These are phyloP conservation scores for Pseudocercospora pini-densiflorae DNA, from an alignment of 2,329 filamentous ascomycete species.

Conservation along the genomic window DNA sequence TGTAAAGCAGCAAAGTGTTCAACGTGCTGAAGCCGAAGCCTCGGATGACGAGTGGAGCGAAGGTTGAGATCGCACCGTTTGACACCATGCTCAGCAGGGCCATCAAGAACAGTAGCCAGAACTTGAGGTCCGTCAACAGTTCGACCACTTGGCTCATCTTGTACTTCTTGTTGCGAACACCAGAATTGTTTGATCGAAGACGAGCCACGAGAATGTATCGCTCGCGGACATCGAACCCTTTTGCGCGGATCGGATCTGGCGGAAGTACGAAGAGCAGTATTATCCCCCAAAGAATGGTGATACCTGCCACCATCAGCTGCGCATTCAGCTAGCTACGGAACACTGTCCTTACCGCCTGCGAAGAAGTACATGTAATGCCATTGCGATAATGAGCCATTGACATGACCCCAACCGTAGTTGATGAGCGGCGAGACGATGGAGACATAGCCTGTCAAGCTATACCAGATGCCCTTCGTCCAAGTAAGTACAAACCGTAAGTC, in stretches of 20 bases:
- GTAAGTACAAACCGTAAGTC: neutral
- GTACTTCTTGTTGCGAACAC: constrained; percentile 48
- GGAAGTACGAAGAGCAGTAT: constrained; percentile 47
- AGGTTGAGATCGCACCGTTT: constrained; percentile 31
- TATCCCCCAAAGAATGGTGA: constrained; percentile 49
- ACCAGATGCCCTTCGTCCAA: constrained; percentile 19
- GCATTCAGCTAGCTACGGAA: no score
- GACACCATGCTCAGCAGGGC: constrained; percentile 57
- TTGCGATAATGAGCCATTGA: constrained; percentile 38
- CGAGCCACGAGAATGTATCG: constrained; percentile 37
- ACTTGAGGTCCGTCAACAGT: constrained; percentile 39
- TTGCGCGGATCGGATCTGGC: constrained; percentile 48
- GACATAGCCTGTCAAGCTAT: constrained; percentile 51
- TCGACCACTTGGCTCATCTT: constrained; percentile 51
- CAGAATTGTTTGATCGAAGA: constrained; percentile 37
- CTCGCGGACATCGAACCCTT: constrained; percentile 45
- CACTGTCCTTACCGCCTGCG: constrained; percentile 42
- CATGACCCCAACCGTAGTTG: constrained; percentile 55
- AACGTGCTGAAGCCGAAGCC: constrained; percentile 34
- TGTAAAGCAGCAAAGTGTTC: constrained; percentile 14
- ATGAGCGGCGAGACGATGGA: constrained; percentile 53
- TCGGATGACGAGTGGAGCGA: constrained; percentile 44
- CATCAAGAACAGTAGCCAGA: constrained; percentile 52
- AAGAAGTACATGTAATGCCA: constrained; percentile 43
- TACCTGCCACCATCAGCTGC: constrained; percentile 15